A percentile compares a stretch with the other conserved stretches of the same genome.
phyloP scores from a whole-genome alignment of 352 stramenopile species.

The Thalassiosira oceanica region DNA sequence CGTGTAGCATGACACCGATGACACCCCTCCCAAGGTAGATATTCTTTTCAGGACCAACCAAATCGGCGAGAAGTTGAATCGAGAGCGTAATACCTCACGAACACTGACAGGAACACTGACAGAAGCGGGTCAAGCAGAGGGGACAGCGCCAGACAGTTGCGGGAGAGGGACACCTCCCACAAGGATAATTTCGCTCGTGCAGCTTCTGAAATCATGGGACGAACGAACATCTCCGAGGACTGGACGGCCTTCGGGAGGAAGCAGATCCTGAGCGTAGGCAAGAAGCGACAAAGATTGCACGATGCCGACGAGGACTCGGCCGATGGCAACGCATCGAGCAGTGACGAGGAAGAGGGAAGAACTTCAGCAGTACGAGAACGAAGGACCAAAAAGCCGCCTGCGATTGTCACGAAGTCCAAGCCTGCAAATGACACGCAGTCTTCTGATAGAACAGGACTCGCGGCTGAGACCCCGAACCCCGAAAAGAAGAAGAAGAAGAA shows the following conservation, averaged over 20 bases:
- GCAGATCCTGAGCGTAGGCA: conserved; percentile 56
- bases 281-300: conserved; percentile 25
- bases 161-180: too few species aligned
- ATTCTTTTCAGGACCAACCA: too few species aligned
- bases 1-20: too few species aligned
- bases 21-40: too few species aligned
- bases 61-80: too few species aligned
- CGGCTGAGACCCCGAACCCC: conserved; percentile 4
- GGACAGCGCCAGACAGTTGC: too few species aligned
- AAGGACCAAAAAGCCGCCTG: conserved; percentile 19
- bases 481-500: conserved; percentile 54
- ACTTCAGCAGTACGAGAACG: conserved; percentile 47
- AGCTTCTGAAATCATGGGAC: too few species aligned
- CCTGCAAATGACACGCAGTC: neutral
- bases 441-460: neutral
- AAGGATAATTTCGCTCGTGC: too few species aligned
- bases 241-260: conserved; percentile 37
- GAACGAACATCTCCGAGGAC: conserved; percentile 25
- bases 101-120: too few species aligned
- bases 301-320: conserved; percentile 35
- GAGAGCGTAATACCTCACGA: too few species aligned
- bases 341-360: conserved; percentile 62
- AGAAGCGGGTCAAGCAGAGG: too few species aligned
- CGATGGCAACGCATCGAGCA: conserved; percentile 27
- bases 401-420: neutral